Conservation (phyloP, 495 filamentous ascomycete species). For the Melanomma pulvis-pyrius region DNA sequence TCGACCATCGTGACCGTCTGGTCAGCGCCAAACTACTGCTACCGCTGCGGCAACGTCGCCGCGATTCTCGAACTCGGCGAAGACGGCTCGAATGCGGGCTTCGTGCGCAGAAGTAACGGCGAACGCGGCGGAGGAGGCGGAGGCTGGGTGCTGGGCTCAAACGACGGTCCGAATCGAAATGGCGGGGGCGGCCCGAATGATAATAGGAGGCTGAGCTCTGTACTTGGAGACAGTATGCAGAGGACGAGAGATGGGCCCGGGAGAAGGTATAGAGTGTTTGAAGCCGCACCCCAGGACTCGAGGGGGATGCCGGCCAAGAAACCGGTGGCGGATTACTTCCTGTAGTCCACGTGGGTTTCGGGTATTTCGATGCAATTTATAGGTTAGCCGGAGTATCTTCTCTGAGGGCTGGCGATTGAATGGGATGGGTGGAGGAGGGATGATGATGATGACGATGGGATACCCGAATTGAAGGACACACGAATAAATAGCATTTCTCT, state of each 20-base stretch:
- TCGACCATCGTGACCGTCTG: conserved; percentile 93
- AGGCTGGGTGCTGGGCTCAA: conserved; percentile 40
- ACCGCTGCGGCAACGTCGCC: conserved; percentile 95
- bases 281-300: conserved; percentile 93
- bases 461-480: too few relatives aligned
- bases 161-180: conserved; percentile 21
- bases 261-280: conserved; percentile 91
- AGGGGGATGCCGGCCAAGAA: conserved; percentile 99
- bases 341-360: conserved; percentile 49
- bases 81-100: conserved; percentile 75
- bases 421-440: not conserved
- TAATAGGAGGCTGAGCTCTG: conserved; percentile 42
- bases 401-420: too few relatives aligned
- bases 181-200: conserved; percentile 48
- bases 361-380: too few relatives aligned
- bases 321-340: conserved; percentile 95
- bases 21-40: conserved; percentile 98
- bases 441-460: too few relatives aligned
- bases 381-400: too few relatives aligned
- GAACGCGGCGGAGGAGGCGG: conserved; percentile 58
- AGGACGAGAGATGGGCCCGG: conserved; percentile 68
- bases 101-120: conserved; percentile 76
- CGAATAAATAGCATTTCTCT: not conserved
- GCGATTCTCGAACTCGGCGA: conserved; percentile 92
- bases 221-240: conserved; percentile 50